Evolutionary conservation across 805 yeast species (phyloP).

Genomic region (Lachancea sp.): DNA sequence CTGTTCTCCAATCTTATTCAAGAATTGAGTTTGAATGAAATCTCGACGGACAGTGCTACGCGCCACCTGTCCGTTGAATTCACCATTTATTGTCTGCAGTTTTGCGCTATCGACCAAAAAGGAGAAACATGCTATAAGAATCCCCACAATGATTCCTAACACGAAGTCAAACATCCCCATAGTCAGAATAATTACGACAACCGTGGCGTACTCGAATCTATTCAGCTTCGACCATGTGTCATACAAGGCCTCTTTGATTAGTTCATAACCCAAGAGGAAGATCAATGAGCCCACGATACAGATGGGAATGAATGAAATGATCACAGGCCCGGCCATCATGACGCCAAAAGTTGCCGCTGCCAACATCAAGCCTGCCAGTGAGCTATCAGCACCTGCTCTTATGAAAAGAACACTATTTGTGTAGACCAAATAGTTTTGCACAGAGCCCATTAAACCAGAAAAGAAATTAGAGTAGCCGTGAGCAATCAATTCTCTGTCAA

Average conservation of each 20-base stretch:
- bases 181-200: slow-evolving; percentile 76
- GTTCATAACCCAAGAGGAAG: slow-evolving; percentile 83
- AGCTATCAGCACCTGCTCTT: slow-evolving; percentile 87
- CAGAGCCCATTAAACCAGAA: slow-evolving; percentile 79
- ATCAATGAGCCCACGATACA: slow-evolving; percentile 94
- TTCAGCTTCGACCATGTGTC: slow-evolving; percentile 78
- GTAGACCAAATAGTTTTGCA: slow-evolving; percentile 91
- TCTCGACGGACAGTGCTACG: slow-evolving; percentile 90
- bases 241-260: slow-evolving; percentile 74
- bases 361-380: slow-evolving; percentile 83
- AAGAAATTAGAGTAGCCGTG: slow-evolving; percentile 88
- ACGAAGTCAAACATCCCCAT: slow-evolving; percentile 98
- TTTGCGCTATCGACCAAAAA: slow-evolving; percentile 90
- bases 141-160: slow-evolving; percentile 84
- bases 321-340: slow-evolving; percentile 83
- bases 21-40: slow-evolving; percentile 78
- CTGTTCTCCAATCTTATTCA: slow-evolving; percentile 82
- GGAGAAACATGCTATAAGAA: slow-evolving; percentile 85
- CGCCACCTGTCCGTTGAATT: slow-evolving; percentile 82
- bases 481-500: slow-evolving; percentile 87
- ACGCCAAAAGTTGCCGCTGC: slow-evolving; percentile 75
- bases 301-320: slow-evolving; percentile 91
- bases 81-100: slow-evolving; percentile 71
- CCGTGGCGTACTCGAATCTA: slow-evolving; percentile 75
- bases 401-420: slow-evolving; percentile 89